These are phyloP conservation scores for Punica granatum DNA, from an alignment of 345 rosid species.

Conservation along the genomic window DNA sequence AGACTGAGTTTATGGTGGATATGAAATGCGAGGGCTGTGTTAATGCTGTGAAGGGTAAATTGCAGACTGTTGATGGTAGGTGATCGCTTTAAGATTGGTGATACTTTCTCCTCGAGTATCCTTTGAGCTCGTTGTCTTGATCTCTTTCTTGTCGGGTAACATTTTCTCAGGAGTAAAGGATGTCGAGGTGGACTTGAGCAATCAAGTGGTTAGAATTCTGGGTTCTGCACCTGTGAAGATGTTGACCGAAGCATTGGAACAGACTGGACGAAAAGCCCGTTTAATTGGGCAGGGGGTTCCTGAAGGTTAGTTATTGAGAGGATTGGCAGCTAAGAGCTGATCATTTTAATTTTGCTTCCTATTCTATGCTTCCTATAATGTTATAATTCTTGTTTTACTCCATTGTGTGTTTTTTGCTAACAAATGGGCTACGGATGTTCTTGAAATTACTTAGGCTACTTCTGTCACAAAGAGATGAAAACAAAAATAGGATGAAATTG, in stretches of 20 bases:
- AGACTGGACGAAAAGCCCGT: slow-evolving; percentile 74
- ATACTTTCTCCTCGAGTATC: neutral
- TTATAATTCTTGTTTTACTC: neutral
- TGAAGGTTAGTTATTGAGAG: slow-evolving; percentile 47
- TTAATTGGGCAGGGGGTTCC: slow-evolving; percentile 92
- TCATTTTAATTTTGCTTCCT: neutral
- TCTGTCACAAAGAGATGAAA: neutral
- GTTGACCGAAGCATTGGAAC: slow-evolving; percentile 80
- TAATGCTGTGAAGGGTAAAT: slow-evolving; percentile 68
- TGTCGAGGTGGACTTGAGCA: slow-evolving; percentile 78
- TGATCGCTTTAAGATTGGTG: neutral
- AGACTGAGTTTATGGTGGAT: slow-evolving; percentile 98
- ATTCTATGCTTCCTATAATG: neutral
- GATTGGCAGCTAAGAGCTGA: neutral
- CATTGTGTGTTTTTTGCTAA: neutral
- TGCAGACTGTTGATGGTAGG: slow-evolving; percentile 61
- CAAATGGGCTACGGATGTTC: neutral
- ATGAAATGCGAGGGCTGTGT: slow-evolving; percentile 95
- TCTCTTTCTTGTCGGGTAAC: slow-evolving; percentile 4
- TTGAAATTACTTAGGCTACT: neutral
- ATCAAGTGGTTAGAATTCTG: slow-evolving; percentile 79
- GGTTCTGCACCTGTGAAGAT: slow-evolving; percentile 65
- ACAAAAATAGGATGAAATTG: neutral
- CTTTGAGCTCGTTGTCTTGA: slow-evolving; percentile 4
- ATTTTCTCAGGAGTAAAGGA: slow-evolving; percentile 57